These are phyloP conservation scores for Aphanomyces astaci DNA, from an alignment of 352 stramenopile genomes.

Conservation along the genomic window DNA sequence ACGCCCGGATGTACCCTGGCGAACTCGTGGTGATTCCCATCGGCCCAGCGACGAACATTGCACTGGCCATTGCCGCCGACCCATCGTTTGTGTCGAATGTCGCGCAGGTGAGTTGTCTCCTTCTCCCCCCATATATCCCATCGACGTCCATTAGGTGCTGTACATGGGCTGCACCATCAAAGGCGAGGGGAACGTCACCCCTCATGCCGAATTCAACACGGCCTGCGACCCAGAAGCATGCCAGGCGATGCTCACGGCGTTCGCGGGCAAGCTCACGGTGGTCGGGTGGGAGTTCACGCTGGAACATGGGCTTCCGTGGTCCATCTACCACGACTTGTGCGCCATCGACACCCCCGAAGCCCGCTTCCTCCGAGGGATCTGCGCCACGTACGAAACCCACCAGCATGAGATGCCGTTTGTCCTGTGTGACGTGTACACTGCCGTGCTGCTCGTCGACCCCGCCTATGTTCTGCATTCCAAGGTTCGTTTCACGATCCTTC, in stretches of 20 bases:
- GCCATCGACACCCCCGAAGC: background rate
- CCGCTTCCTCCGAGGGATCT: slow-evolving; percentile 4
- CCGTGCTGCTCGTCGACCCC: slow-evolving; percentile 49
- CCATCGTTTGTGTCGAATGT: slow-evolving; percentile 53
- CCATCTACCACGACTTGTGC: slow-evolving; percentile 43
- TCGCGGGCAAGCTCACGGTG: slow-evolving; percentile 48
- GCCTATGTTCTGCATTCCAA: background rate
- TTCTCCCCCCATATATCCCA: background rate
- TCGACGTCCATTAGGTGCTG: slow-evolving; percentile 10
- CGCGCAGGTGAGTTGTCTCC: slow-evolving; percentile 47
- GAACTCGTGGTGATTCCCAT: slow-evolving; percentile 71
- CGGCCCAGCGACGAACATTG: slow-evolving; percentile 71
- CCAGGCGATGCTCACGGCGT: slow-evolving; percentile 51
- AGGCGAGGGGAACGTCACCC: slow-evolving; percentile 60
- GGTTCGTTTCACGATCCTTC: background rate
- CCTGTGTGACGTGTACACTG: slow-evolving; percentile 65
- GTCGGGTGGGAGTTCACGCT: slow-evolving; percentile 61
- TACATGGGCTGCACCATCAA: slow-evolving; percentile 62
- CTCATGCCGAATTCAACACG: slow-evolving; percentile 72
- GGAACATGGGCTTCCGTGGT: slow-evolving; percentile 52
- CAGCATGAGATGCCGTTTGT: slow-evolving; percentile 38
- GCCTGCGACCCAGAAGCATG: slow-evolving; percentile 73
- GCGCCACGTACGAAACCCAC: slow-evolving; percentile 20
- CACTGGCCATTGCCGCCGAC: slow-evolving; percentile 62
- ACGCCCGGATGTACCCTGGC: slow-evolving; percentile 43